A percentile compares a stretch with the other conserved stretches of the same genome.
Conservation (phyloP, 2,329 filamentous ascomycete genomes). For the Mycocentrospora acerina region DNA sequence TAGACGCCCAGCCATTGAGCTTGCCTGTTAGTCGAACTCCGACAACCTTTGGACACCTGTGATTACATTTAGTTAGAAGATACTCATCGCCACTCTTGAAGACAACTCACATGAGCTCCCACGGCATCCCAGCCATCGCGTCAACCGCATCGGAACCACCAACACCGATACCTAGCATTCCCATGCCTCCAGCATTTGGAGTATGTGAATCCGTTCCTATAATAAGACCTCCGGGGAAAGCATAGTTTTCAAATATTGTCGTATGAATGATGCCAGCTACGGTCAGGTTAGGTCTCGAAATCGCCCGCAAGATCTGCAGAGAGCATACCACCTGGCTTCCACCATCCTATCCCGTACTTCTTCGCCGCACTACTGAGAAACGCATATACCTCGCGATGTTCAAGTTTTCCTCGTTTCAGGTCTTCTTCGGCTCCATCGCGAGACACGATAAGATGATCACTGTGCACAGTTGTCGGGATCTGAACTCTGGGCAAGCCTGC, state of each 20-base stretch:
- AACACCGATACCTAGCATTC: slow-evolving; percentile 40
- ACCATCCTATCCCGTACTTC: slow-evolving; percentile 43
- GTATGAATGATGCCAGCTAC: slow-evolving; percentile 36
- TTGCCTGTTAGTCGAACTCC: slow-evolving; percentile 36
- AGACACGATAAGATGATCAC: slow-evolving; percentile 44
- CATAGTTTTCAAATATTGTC: slow-evolving; percentile 47
- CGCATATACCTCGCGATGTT: slow-evolving; percentile 44
- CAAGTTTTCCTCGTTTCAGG: slow-evolving; percentile 23
- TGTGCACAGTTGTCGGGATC: slow-evolving; percentile 45
- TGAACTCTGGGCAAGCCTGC: slow-evolving; percentile 43
- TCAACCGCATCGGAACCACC: slow-evolving; percentile 32
- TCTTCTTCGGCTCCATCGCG: slow-evolving; percentile 37
- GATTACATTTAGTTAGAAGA: neutral
- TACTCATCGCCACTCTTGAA: neutral
- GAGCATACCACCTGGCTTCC: slow-evolving; percentile 17
- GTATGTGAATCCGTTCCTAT: slow-evolving; percentile 44
- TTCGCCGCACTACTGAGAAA: slow-evolving; percentile 42
- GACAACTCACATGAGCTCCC: slow-evolving; percentile 31
- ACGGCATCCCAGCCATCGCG: slow-evolving; percentile 35
- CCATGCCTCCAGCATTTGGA: slow-evolving; percentile 42
- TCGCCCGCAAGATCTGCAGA: too few relatives aligned
- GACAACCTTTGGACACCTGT: slow-evolving; percentile 28
- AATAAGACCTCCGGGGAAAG: slow-evolving; percentile 39
- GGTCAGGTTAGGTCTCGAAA: neutral
- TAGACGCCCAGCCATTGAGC: slow-evolving; percentile 35